phyloP scores from a whole-genome alignment of 2,329 filamentous ascomycete genomes.

The Aspergillus sergii region DNA sequence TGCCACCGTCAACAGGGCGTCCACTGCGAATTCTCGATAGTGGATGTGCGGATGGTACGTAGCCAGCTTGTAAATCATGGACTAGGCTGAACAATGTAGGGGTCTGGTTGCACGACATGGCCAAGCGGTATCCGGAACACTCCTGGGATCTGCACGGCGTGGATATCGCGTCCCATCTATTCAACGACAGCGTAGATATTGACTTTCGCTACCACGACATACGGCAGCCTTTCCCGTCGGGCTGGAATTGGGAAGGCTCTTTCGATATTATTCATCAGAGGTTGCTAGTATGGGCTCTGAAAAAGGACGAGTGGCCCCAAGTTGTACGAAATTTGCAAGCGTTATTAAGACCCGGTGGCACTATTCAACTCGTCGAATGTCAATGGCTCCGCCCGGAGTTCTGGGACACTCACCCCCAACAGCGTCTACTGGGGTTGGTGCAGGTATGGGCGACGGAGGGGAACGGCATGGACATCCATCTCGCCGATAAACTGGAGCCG shows the following conservation, averaged over 20 bases:
- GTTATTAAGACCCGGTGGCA: constrained; percentile 11
- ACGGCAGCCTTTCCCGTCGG: constrained; percentile 10
- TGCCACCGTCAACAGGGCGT: background rate
- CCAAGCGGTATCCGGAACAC: background rate
- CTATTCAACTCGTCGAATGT: constrained; percentile 14
- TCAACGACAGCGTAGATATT: background rate
- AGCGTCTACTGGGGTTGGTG: constrained; percentile 9
- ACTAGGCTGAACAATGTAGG: constrained; percentile 5
- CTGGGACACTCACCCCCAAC: constrained; percentile 4
- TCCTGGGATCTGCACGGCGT: constrained; percentile 9
- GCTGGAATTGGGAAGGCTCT: constrained; percentile 1
- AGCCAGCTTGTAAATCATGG: background rate
- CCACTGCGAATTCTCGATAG: constrained; percentile 10
- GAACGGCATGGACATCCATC: constrained; percentile 15
- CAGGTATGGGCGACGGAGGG: constrained; percentile 14
- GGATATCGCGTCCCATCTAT: constrained; percentile 12
- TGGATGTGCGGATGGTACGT: constrained; percentile 17
- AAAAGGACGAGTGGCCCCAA: constrained; percentile 11
- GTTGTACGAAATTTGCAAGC: constrained; percentile 8
- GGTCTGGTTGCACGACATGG: constrained; percentile 13
- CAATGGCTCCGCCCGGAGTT: constrained; percentile 14
- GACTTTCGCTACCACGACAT: constrained; percentile 12
- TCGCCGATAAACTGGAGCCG: constrained; percentile 12
- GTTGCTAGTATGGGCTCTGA: constrained; percentile 16
- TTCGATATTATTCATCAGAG: constrained; percentile 19